Evolutionary conservation across 345 rosid species (phyloP), one percentile per base, ranked within the genome.

Genomic region (Citrus cavaleriei): DNA sequence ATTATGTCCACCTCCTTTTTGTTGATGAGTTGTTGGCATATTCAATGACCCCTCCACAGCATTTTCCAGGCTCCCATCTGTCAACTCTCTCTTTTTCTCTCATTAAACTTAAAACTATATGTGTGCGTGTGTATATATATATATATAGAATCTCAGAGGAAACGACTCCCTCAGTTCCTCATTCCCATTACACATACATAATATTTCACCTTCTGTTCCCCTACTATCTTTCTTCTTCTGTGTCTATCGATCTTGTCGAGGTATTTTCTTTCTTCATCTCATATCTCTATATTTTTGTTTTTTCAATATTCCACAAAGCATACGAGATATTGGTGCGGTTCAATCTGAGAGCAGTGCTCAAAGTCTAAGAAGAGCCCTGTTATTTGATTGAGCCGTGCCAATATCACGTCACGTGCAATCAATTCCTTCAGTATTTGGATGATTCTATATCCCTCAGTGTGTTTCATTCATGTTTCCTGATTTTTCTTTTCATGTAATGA

Each of bases 361-460:
- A 10, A 35, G 21, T 51, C 22, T 81, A 38, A 13, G 51, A 46
- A 46, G 87, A 89, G 85, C 73, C 40, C 71, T 80, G 86, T 85
- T 85, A 79, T 94, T 92, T 86, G 95, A 92, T 94, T 94, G 98
- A 94, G 97, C 98, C 97, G 98, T 91, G 97, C 95, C 98, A 94
- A 94, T 92, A 94, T 94, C 98, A 89, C 97, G 91, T 73, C 97
- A 89, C 94, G 91, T 73, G 18, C 78, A 22, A 58, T 66, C 13
- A 10, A 40, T 10, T 21, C 22, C 37, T 35, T 5, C 35, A 51
- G 1, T 8, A 22, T 14, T 69, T 65, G 21, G 40, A 19, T 7
- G 46, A 38, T 42, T 69, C 25, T 10, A 1, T 42, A 24, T 4
- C 27, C 32, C 32, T 7, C 2, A 12, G 1, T 0, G 18, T 32